phyloP scores from a whole-genome alignment of 2,329 filamentous ascomycete species.

The Fusarium longipes region DNA sequence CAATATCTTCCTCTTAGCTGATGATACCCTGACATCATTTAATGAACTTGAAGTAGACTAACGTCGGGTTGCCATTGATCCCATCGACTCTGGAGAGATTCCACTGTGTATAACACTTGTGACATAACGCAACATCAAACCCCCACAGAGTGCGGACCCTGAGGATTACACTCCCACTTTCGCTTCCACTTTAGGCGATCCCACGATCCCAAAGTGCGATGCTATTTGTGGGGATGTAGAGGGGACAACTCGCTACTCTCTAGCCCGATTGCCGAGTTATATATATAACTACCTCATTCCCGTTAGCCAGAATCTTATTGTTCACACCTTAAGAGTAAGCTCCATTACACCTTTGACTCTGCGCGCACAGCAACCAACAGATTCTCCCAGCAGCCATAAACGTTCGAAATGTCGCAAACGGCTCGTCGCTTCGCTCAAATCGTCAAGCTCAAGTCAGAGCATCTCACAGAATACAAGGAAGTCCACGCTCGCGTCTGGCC shows the following conservation, averaged over 20 bases:
- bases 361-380: background rate
- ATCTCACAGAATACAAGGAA: slow-evolving; percentile 76
- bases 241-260: slow-evolving; percentile 30
- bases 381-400: background rate
- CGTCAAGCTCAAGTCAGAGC: slow-evolving; percentile 75
- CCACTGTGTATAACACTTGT: too few relatives aligned
- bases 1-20: background rate
- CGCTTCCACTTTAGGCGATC: slow-evolving; percentile 10
- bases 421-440: slow-evolving; percentile 75
- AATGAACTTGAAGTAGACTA: background rate
- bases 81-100: too few relatives aligned
- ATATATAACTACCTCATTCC: slow-evolving; percentile 17
- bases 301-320: background rate
- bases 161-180: slow-evolving; percentile 9
- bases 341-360: background rate
- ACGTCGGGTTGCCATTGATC: background rate
- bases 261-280: slow-evolving; percentile 35
- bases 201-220: slow-evolving; percentile 8
- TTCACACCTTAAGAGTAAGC: background rate
- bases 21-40: background rate
- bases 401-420: slow-evolving; percentile 48
- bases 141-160: slow-evolving; percentile 30
- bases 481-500: slow-evolving; percentile 81
- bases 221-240: slow-evolving; percentile 31
- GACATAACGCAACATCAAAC: background rate